phyloP scores from a whole-genome alignment of 2,329 filamentous ascomycete genomes.

The Colletotrichum costaricense region DNA sequence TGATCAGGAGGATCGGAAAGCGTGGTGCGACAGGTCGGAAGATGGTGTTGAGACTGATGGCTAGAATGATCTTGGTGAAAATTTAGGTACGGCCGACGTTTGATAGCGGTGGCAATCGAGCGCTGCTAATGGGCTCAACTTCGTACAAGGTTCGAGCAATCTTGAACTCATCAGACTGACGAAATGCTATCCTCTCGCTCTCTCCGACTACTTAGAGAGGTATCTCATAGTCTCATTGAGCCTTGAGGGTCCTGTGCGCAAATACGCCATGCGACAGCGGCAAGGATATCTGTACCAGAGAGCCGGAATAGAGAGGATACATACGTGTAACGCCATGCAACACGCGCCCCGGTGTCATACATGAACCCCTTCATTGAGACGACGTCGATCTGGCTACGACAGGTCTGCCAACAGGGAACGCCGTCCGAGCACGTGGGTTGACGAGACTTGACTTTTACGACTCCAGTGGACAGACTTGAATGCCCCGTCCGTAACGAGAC shows the following conservation, averaged over 20 bases:
- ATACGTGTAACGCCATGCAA: background rate
- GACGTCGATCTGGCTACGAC: too few species aligned
- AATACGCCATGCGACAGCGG: background rate
- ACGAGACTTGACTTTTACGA: background rate
- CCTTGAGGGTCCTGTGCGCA: background rate
- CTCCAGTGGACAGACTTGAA: background rate
- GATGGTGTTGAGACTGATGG: background rate
- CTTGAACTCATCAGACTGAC: background rate
- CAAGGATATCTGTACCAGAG: background rate
- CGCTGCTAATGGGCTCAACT: background rate
- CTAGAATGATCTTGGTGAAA: background rate
- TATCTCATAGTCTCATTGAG: background rate
- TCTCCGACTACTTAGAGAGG: background rate
- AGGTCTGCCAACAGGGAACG: conserved; percentile 19
- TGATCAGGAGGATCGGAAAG: background rate
- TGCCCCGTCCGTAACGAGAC: conserved; percentile 9
- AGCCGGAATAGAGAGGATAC: background rate
- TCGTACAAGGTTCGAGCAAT: background rate
- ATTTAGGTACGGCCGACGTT: background rate
- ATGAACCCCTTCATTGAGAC: background rate
- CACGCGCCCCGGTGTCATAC: background rate
- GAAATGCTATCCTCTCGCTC: background rate
- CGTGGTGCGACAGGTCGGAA: background rate
- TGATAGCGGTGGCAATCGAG: background rate
- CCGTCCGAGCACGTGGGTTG: conserved; percentile 19